A percentile compares a stretch with the other conserved stretches of the same genome.
Evolutionary conservation across 805 yeast genomes (phyloP).

Genomic region (Pichia membranifaciens): DNA sequence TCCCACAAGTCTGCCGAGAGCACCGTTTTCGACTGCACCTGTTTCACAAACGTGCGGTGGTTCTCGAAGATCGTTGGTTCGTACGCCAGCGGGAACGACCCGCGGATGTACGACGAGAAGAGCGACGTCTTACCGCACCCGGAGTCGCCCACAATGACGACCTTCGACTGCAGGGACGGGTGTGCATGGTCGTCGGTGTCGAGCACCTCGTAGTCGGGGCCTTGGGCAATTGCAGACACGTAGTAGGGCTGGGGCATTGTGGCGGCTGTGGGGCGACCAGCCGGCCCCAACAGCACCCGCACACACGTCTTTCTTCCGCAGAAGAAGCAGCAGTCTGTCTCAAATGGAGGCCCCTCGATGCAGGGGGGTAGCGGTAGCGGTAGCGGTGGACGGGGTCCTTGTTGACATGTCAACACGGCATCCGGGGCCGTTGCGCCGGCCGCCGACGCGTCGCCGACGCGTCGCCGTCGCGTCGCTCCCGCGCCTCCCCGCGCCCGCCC

Average conservation of each 20-base stretch:
- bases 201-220: slow-evolving; percentile 21
- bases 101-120: slow-evolving; percentile 89
- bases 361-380: too few species aligned
- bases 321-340: too few species aligned
- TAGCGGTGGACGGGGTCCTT: too few species aligned
- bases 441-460: too few species aligned
- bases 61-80: slow-evolving; percentile 97
- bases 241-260: slow-evolving; percentile 12
- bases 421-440: too few species aligned
- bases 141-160: slow-evolving; percentile 97
- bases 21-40: slow-evolving; percentile 85
- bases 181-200: slow-evolving; percentile 30
- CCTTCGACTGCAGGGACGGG: slow-evolving; percentile 26
- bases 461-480: too few species aligned
- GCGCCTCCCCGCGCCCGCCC: too few species aligned
- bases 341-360: too few species aligned
- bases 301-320: neutral
- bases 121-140: slow-evolving; percentile 98
- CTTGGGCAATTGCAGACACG: slow-evolving; percentile 18
- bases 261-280: too few species aligned
- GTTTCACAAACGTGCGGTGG: slow-evolving; percentile 85
- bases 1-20: slow-evolving; percentile 88
- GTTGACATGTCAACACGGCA: too few species aligned
- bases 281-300: too few species aligned
- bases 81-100: slow-evolving; percentile 93